Conservation (phyloP, 2,329 filamentous ascomycete species). For the Zymoseptoria brevis region DNA sequence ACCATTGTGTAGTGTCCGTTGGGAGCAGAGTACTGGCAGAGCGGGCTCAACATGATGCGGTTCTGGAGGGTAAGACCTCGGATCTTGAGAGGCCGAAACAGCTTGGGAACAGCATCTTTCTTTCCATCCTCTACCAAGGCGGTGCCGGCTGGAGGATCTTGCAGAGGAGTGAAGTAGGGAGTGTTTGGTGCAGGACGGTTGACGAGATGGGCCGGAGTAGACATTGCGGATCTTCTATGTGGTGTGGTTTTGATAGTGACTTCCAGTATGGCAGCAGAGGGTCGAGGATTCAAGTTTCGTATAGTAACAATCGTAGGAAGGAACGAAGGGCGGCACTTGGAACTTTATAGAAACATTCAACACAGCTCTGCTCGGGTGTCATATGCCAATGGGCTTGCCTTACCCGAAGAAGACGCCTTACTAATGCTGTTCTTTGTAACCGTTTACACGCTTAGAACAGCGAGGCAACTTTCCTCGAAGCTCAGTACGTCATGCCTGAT, state of each 20-base stretch:
- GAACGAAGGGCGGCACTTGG: not conserved
- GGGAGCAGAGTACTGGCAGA: slow-evolving; percentile 60
- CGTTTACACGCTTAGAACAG: not conserved
- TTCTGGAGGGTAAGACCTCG: slow-evolving; percentile 39
- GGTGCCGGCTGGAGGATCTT: slow-evolving; percentile 41
- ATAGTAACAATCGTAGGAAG: not conserved
- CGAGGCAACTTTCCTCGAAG: not conserved
- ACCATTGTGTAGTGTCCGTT: slow-evolving; percentile 64
- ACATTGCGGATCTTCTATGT: not conserved
- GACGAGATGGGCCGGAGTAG: slow-evolving; percentile 27
- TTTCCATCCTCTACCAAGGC: slow-evolving; percentile 39
- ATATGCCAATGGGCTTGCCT: not conserved
- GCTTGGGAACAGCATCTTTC: slow-evolving; percentile 45
- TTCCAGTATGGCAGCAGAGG: not conserved
- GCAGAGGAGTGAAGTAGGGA: slow-evolving; percentile 42
- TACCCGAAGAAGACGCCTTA: not conserved
- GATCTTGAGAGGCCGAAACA: slow-evolving; percentile 51
- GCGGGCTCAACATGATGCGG: slow-evolving; percentile 54
- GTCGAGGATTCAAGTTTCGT: not conserved
- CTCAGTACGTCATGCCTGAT: not conserved
- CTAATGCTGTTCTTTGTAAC: not conserved
- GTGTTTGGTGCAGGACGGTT: slow-evolving; percentile 39
- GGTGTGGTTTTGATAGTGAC: not conserved
- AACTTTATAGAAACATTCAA: not conserved
- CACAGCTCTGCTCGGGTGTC: not conserved